These are phyloP conservation scores for Alloteropsis semialata DNA, from an alignment of 176 grass and related monocot species.

Conservation along the genomic window DNA sequence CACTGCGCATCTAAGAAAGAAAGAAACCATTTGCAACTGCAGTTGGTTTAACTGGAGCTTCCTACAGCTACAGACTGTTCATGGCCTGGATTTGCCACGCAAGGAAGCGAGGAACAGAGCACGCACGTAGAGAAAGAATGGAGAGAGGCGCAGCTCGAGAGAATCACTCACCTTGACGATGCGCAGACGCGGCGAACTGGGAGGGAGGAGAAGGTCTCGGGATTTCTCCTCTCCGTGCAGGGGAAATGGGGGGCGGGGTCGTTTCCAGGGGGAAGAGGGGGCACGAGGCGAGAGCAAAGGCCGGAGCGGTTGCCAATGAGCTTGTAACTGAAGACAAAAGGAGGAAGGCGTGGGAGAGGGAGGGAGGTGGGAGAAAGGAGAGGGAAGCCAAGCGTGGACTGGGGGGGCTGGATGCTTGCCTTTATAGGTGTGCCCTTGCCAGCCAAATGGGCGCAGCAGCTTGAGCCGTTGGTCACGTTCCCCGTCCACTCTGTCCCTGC, in stretches of 20 bases:
- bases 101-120: constrained; percentile 11
- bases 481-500: background rate
- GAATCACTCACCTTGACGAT: constrained; percentile 11
- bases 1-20: background rate
- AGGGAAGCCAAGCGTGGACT: background rate
- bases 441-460: background rate
- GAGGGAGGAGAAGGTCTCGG: background rate
- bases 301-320: constrained; percentile 1
- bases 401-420: background rate
- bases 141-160: background rate
- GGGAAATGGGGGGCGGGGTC: background rate
- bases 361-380: background rate
- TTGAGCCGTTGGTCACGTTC: background rate
- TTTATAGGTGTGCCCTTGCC: constrained; percentile 25
- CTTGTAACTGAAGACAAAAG: background rate
- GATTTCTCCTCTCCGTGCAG: background rate
- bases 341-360: background rate
- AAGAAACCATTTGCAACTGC: background rate
- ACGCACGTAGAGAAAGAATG: background rate
- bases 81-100: background rate
- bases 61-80: background rate
- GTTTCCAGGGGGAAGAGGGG: background rate
- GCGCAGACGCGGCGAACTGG: background rate
- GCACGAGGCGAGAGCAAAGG: background rate
- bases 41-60: background rate